Percentiles rank a stretch among this genome's conserved stretches.
Evolutionary conservation across 169 alveolate genomes (phyloP).

Genomic region (Babesia caballi): DNA sequence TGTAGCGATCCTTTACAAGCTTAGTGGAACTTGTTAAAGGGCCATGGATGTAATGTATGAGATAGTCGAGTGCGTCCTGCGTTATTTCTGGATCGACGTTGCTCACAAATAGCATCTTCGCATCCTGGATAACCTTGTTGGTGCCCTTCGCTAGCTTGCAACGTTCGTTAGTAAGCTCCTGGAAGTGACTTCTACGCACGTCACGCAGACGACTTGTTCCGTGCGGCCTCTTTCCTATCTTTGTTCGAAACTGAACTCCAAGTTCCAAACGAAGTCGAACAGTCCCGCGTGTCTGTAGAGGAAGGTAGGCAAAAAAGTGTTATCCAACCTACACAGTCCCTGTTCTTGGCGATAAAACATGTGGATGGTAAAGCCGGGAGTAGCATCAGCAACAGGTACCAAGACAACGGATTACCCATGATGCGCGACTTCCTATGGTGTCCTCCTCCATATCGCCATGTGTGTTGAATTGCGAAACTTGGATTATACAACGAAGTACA

Average conservation of each 20-base stretch:
- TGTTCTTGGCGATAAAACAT: neutral
- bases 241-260: constrained; percentile 49
- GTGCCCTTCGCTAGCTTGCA: constrained; percentile 35
- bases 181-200: constrained; percentile 44
- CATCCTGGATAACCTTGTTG: constrained; percentile 36
- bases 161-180: constrained; percentile 57
- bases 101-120: constrained; percentile 55
- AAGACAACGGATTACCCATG: constrained; percentile 1
- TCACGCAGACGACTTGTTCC: constrained; percentile 47
- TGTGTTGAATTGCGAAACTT: neutral
- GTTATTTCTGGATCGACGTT: constrained; percentile 64
- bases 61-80: constrained; percentile 58
- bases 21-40: constrained; percentile 50
- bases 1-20: constrained; percentile 39
- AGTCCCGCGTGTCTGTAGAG: neutral
- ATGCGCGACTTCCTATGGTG: neutral
- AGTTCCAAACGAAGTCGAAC: constrained; percentile 1
- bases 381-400: neutral
- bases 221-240: constrained; percentile 57
- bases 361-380: neutral
- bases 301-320: neutral
- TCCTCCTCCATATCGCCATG: constrained; percentile 7
- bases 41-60: constrained; percentile 59
- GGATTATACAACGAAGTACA: no score
- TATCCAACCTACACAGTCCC: neutral